Conservation (phyloP, 2,329 filamentous ascomycete species). For the Botryotinia narcissicola region DNA sequence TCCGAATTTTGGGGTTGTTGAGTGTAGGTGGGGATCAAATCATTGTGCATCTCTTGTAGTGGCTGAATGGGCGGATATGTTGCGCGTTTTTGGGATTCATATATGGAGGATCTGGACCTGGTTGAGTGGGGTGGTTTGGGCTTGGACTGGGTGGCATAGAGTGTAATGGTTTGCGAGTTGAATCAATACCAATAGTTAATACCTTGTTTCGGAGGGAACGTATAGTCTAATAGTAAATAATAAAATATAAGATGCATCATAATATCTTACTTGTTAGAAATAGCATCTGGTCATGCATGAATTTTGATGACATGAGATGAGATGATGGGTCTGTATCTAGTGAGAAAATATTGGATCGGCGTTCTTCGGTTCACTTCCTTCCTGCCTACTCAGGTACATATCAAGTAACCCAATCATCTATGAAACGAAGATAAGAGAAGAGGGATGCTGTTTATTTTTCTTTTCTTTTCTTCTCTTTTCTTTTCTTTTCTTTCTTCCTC, state of each 20-base stretch:
- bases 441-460: too few relatives aligned
- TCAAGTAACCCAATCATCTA: background rate
- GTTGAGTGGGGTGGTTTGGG: background rate
- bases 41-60: background rate
- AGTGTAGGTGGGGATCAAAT: background rate
- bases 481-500: too few relatives aligned
- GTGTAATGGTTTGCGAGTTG: background rate
- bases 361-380: background rate
- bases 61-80: background rate
- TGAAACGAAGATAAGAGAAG: background rate
- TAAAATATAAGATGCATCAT: background rate
- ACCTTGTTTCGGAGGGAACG: background rate
- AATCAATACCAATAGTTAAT: conserved; percentile 5
- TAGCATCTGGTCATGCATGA: background rate
- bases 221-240: conserved; percentile 7
- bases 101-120: background rate
- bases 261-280: background rate
- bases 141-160: background rate
- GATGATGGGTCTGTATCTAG: background rate
- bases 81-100: conserved; percentile 13
- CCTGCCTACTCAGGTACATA: background rate
- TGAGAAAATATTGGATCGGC: background rate
- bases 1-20: background rate
- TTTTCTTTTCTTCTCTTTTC: too few relatives aligned
- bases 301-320: background rate